phyloP scores from a whole-genome alignment of 2,329 filamentous ascomycete genomes.

The Dothideomycetes sp. region DNA sequence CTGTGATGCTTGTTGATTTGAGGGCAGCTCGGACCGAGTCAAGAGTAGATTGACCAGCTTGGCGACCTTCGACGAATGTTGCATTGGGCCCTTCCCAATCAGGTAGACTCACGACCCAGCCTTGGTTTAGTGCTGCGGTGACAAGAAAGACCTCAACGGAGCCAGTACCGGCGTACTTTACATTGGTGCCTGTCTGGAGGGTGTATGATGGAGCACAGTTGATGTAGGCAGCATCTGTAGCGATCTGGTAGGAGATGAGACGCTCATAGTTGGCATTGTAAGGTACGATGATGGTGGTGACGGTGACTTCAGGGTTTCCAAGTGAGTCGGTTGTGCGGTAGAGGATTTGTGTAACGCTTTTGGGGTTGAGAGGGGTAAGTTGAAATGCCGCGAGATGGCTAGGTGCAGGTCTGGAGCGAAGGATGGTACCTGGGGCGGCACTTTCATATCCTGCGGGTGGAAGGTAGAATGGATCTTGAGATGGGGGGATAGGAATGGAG shows the following conservation, averaged over 20 bases:
- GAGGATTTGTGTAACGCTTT: constrained; percentile 3
- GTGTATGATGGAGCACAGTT: constrained; percentile 6
- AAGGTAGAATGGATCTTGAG: constrained; percentile 17
- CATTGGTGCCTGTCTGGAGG: constrained; percentile 8
- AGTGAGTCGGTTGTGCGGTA: constrained; percentile 6
- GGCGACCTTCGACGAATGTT: constrained; percentile 15
- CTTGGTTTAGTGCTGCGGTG: constrained; percentile 12
- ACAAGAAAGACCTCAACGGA: constrained; percentile 6
- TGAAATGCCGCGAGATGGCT: constrained; percentile 3
- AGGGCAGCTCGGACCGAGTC: constrained; percentile 18
- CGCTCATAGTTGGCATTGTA: background rate
- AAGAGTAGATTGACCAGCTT: constrained; percentile 17
- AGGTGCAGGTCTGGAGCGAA: constrained; percentile 8
- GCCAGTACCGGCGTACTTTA: background rate
- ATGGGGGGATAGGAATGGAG: constrained; percentile 7
- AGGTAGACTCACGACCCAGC: constrained; percentile 15
- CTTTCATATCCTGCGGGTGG: constrained; percentile 15
- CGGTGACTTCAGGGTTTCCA: background rate
- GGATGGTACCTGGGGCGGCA: constrained; percentile 14
- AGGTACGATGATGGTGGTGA: constrained; percentile 4
- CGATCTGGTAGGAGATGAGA: constrained; percentile 6
- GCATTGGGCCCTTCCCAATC: constrained; percentile 18
- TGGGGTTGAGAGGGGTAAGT: background rate
- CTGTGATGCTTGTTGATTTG: constrained; percentile 6
- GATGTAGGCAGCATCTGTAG: constrained; percentile 4